Evolutionary conservation across 73 alveolate genomes (phyloP).

Genomic region (Effrenium voratum): DNA sequence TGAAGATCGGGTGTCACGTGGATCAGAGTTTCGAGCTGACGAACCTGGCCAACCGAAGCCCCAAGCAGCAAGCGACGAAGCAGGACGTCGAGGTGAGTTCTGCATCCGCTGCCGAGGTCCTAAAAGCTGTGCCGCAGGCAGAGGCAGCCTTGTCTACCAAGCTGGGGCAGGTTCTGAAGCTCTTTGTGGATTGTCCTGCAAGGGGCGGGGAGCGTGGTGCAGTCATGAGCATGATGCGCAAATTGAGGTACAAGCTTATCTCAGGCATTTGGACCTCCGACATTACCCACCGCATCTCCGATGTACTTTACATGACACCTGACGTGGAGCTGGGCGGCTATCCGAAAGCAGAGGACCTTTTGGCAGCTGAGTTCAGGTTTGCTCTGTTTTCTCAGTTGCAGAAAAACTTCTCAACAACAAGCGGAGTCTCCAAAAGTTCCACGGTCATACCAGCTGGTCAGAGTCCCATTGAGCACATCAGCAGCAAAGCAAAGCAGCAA

Average conservation of each 20-base stretch:
- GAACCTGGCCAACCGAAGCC: too few relatives aligned
- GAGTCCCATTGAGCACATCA: background rate
- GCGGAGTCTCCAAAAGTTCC: background rate
- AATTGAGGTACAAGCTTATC: background rate
- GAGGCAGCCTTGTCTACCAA: background rate
- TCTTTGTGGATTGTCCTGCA: background rate
- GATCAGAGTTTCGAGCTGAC: conserved; percentile 48
- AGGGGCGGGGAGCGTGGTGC: background rate
- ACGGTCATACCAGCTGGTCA: background rate
- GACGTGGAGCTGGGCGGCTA: background rate
- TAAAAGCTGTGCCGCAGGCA: background rate
- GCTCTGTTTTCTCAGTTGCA: background rate
- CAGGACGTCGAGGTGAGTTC: too few relatives aligned
- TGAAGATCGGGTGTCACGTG: conserved; percentile 19
- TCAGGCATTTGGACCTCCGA: background rate
- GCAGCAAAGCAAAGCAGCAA: background rate
- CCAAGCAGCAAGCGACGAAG: too few relatives aligned
- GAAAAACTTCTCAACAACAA: background rate
- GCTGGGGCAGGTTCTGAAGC: background rate
- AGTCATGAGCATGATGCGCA: background rate
- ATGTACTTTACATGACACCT: background rate
- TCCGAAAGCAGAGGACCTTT: background rate
- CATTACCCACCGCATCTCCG: background rate
- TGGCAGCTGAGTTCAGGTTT: background rate
- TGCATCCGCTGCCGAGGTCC: background rate